phyloP scores from a whole-genome alignment of 2,329 filamentous ascomycete species.

The Talaromyces rugulosus region DNA sequence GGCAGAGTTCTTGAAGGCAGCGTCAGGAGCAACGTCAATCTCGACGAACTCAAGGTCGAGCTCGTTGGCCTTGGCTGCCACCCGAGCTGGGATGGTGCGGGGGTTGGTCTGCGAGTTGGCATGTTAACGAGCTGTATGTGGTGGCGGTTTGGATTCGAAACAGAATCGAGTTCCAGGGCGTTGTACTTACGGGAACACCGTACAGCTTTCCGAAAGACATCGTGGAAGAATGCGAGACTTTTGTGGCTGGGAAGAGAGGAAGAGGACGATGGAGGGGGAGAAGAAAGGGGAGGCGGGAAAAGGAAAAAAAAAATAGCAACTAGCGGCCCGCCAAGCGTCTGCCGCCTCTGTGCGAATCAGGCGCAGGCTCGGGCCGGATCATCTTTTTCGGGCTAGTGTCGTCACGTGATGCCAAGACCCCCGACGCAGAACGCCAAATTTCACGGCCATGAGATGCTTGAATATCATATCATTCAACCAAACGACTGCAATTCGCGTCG shows the following conservation, averaged over 20 bases:
- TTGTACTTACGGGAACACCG: conserved; percentile 66
- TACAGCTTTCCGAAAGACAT: conserved; percentile 99
- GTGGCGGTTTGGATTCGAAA: neutral
- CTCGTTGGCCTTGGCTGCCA: conserved; percentile 95
- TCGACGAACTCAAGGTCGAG: conserved; percentile 84
- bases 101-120: conserved; percentile 66
- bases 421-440: conserved; percentile 9
- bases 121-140: conserved; percentile 13
- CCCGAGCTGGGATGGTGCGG: conserved; percentile 82
- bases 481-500: neutral
- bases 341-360: conserved; percentile 20
- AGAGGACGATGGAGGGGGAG: conserved; percentile 14
- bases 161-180: neutral
- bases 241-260: conserved; percentile 17
- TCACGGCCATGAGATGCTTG: neutral
- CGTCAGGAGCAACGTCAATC: conserved; percentile 49
- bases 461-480: neutral
- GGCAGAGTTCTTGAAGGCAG: conserved; percentile 58
- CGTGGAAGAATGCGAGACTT: conserved; percentile 41
- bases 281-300: conserved; percentile 10
- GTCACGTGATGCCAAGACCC: conserved; percentile 20
- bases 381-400: conserved; percentile 16
- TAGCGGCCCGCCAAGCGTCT: conserved; percentile 13
- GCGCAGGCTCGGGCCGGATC: conserved; percentile 18
- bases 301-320: conserved; percentile 18